Percentiles rank a stretch among this genome's conserved stretches.
Evolutionary conservation across 805 yeast species (phyloP).

Genomic region (Candida ascalaphidarum): DNA sequence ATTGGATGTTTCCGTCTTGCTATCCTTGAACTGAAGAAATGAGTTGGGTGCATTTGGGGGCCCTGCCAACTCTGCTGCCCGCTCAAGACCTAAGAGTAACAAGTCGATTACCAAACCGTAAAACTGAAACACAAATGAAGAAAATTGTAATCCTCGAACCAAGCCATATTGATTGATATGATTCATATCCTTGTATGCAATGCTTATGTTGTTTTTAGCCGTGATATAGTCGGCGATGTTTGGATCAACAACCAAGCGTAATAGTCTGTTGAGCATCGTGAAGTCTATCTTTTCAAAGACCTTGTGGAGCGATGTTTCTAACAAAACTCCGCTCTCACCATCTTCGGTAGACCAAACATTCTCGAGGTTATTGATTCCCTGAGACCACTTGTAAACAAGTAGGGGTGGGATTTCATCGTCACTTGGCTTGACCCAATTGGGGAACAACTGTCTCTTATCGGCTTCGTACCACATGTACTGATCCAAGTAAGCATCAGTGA

Average conservation of each 20-base stretch:
- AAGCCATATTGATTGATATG: conserved; percentile 86
- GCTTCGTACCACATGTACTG: conserved; percentile 97
- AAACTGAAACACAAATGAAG: conserved; percentile 83
- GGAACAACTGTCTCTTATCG: conserved; percentile 78
- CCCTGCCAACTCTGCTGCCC: conserved; percentile 87
- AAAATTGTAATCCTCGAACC: conserved; percentile 80
- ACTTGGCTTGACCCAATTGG: conserved; percentile 93
- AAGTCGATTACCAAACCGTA: conserved; percentile 84
- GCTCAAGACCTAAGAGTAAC: conserved; percentile 71
- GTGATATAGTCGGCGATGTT: conserved; percentile 92
- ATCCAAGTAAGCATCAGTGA: conserved; percentile 92
- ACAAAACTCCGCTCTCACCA: conserved; percentile 75
- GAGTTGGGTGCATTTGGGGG: conserved; percentile 61
- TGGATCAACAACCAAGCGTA: conserved; percentile 78
- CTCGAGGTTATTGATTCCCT: conserved; percentile 73
- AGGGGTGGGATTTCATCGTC: conserved; percentile 92
- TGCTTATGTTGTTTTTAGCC: conserved; percentile 75
- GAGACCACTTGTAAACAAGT: conserved; percentile 88
- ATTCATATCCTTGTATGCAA: conserved; percentile 90
- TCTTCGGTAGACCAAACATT: conserved; percentile 70
- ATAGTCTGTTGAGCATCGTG: conserved; percentile 72
- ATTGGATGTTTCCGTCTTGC: conserved; percentile 50
- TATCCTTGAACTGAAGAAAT: conserved; percentile 63
- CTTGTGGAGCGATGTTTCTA: conserved; percentile 67
- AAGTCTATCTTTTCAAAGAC: conserved; percentile 83